Base-by-base conservation (phyloP, 169 alveolate genomes). In the Eimeria tenella region DNA sequence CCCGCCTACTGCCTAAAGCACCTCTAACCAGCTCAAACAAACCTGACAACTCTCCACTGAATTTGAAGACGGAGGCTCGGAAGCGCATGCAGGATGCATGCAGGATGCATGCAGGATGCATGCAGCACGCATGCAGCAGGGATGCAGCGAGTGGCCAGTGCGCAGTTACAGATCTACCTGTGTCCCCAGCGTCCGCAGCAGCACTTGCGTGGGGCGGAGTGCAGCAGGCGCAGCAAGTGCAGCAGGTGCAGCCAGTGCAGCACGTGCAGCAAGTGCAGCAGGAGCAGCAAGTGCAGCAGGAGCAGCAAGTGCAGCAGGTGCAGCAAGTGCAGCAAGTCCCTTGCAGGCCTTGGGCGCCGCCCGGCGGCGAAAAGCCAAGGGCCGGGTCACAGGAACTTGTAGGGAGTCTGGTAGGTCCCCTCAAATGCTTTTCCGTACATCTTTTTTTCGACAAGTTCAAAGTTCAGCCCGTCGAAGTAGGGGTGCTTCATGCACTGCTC, bases 381-480 rank as follows among this genome's bases (percentile, higher is more conserved):
- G 42, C 42, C 4, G 42, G 42, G 42, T 31, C 73, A 81, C 11
- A 83, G 77, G 50, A 83, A 62, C 91, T 83, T 83, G 91, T 83
- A 83, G 52, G 91, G 91, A 31, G 91, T 83, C 52, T 52, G 63
- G 63, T 83, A 83, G 17, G 23, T 83, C 65, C 91, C 91, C 17
- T 83, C 91, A 60, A 83, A 83, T 10, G 91, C 91, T 53, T 83
- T 83, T 42, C 91, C 77, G 42, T 60, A 83, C 77, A 52, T 83
- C 13, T 58, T 53, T 23, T 9, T 19, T 55, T 91, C 95, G 7
- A 91, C 84, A 15, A 58, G 83, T 0, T 9, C 65, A 23, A 91
- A 91, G 73, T 91, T 91, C 10, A 91, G 42, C 4, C 65, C 86
- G 4, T 21, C 84, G 19, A 91, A 81, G 84, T 91, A 91, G 4